phyloP scores from a whole-genome alignment of 148 eudicot genomes.

The Drosera capensis region DNA sequence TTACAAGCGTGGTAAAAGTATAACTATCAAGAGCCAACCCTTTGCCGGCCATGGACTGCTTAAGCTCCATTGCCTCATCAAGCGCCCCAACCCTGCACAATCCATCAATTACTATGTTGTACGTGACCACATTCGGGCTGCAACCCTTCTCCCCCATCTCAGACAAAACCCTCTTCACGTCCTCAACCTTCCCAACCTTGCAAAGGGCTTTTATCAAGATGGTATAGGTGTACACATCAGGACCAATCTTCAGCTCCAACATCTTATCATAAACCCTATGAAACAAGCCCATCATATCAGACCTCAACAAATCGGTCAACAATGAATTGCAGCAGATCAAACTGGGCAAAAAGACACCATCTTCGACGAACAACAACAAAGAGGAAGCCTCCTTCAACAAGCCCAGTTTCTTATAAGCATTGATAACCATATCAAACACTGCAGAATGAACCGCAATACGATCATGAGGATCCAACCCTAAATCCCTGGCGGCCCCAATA shows the following conservation, averaged over 20 bases:
- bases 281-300: slow-evolving; percentile 45
- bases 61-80: slow-evolving; percentile 54
- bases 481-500: slow-evolving; percentile 22
- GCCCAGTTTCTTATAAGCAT: slow-evolving; percentile 45
- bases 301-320: slow-evolving; percentile 52
- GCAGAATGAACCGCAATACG: slow-evolving; percentile 12
- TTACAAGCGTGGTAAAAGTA: slow-evolving; percentile 49
- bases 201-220: slow-evolving; percentile 54
- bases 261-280: slow-evolving; percentile 57
- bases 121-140: slow-evolving; percentile 48
- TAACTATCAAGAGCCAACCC: slow-evolving; percentile 50
- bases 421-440: slow-evolving; percentile 45
- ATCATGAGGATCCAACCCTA: too few species aligned
- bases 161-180: slow-evolving; percentile 25
- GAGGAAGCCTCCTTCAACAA: slow-evolving; percentile 40
- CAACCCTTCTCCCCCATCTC: slow-evolving; percentile 63
- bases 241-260: slow-evolving; percentile 27
- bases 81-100: slow-evolving; percentile 41
- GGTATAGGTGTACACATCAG: slow-evolving; percentile 56
- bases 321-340: slow-evolving; percentile 59
- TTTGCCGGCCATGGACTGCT: slow-evolving; percentile 40
- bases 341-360: slow-evolving; percentile 30
- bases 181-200: too few species aligned
- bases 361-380: slow-evolving; percentile 28
- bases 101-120: slow-evolving; percentile 67